Base-by-base conservation (phyloP, 192 early-diverging fungal genomes). In the Coemansia sp. region DNA sequence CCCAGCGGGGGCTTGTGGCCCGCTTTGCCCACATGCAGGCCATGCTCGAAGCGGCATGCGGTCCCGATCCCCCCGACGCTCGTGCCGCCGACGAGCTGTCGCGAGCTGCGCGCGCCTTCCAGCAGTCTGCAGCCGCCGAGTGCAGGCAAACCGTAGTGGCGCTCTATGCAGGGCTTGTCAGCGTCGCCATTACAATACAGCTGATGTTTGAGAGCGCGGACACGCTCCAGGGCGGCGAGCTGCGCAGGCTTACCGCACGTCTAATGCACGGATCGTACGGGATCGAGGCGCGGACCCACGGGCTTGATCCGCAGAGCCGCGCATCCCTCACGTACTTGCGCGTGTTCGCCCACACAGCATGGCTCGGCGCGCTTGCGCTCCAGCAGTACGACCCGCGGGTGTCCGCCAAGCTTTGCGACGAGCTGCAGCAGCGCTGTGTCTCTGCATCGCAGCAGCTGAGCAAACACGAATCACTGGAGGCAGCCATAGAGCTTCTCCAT, bases 301-400 rank as follows among this genome's bases (percentile, higher is more conserved):
- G 76, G 3, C 70, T 79, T 16, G 62, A 59, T 51, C 50, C 58
- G 0, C 22, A 9, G 10, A 54, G 62, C 31, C 49, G 48, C 2
- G 42, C 56, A 5, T 62, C 70, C 2, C 66, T 79, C 19, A 33
- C 32, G 2, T 62, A 64, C 30, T 25, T 69, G 5, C 70, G 70
- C 6, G 21, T 73, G 9, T 66, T 79, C 14, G 76, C 66, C 9
- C 76, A 79, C 25, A 66, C 71, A 0, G 46, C 38, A 14, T 79
- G 76, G 76, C 35, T 79, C 27, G 6, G 47, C 18, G 38, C 46
- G 1, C 76, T 65, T 32, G 16, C 31, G 10, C 27, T 49, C 10
- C 33, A 31, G 4, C 38, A 44, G 7, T 56, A 69, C 35, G 70
- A 71, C 38, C 6, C 31, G 6, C 22, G 56, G 9, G 48, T 78